Base-by-base conservation (phyloP, 1,139 yeast species). In the Magnusiomyces magnusii region DNA sequence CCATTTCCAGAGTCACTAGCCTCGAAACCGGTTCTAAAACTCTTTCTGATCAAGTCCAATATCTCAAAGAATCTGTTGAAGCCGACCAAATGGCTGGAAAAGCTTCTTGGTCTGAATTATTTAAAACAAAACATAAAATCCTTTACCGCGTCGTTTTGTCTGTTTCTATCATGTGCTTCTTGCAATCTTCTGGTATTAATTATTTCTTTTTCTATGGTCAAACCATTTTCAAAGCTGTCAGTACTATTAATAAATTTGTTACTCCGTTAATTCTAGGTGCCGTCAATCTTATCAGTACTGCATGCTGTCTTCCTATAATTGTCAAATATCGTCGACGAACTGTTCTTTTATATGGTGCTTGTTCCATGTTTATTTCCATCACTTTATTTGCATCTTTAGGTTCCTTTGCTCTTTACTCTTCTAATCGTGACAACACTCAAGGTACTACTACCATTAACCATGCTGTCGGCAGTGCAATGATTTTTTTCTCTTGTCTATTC, bases 181-280 rank as follows among this genome's bases (percentile, higher is more conserved):
- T 86, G 76, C 93, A 86, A 75, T 79, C 86, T 66, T 83, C 90
- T 61, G 95, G 93, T 80, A 81, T 83, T 71, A 86, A 86, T 77
- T 87, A 86, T 74, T 86, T 87, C 77, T 86, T 87, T 80, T 86
- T 86, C 78, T 87, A 86, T 66, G 90, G 91, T 73, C 86, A 92
- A 62, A 81, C 87, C 58, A 80, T 86, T 69, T 87, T 86, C 81
- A 74, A 82, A 68, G 85, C 93, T 65, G 88, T 86, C 66, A 95
- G 95, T 67, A 74, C 87, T 71, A 39, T 31, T 7, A 56, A 60
- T 72, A 82, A 95, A 49, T 89, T 84, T 75, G 80, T 85, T 72
- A 86, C 95, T 21, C 80, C 93, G 31, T 86, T 89, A 66, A 79
- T 87, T 63, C 78, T 87, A 58, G 95, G 95, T 77, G 78, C 85